Percentiles rank a stretch among this genome's conserved stretches.
Conservation (phyloP, 1,284 basidiomycete genomes). For the Boletellus sp. region DNA sequence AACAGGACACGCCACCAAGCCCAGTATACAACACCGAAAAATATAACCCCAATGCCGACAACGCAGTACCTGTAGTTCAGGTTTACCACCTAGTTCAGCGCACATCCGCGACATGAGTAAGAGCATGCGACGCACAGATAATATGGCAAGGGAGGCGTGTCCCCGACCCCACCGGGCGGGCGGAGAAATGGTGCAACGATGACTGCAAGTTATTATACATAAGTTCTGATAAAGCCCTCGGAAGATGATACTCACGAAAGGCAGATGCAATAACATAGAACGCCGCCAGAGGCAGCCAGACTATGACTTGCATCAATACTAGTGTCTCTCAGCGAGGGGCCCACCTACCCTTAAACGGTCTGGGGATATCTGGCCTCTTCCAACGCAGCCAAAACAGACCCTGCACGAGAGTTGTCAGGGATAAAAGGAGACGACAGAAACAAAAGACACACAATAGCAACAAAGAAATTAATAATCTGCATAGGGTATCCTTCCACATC, state of each 20-base stretch:
- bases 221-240: background rate
- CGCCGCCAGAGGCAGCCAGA: conserved; percentile 54
- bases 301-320: conserved; percentile 23
- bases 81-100: background rate
- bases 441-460: conserved; percentile 41
- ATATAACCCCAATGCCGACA: conserved; percentile 51
- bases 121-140: conserved; percentile 43
- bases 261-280: conserved; percentile 53
- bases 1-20: conserved; percentile 49
- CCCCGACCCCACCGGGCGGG: conserved; percentile 40
- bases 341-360: conserved; percentile 54
- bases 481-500: conserved; percentile 56
- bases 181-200: background rate
- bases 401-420: conserved; percentile 20
- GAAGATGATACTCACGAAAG: conserved; percentile 40
- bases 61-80: conserved; percentile 45
- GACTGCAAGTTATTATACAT: conserved; percentile 15
- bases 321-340: background rate
- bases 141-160: conserved; percentile 58
- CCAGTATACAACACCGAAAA: conserved; percentile 52
- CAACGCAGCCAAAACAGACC: conserved; percentile 59
- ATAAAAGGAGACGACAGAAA: background rate
- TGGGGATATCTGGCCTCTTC: conserved; percentile 41
- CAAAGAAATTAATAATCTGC: conserved; percentile 56
- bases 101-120: background rate